Base-by-base conservation (phyloP, 1,284 basidiomycete species). In the Apiotrichum brassicae region DNA sequence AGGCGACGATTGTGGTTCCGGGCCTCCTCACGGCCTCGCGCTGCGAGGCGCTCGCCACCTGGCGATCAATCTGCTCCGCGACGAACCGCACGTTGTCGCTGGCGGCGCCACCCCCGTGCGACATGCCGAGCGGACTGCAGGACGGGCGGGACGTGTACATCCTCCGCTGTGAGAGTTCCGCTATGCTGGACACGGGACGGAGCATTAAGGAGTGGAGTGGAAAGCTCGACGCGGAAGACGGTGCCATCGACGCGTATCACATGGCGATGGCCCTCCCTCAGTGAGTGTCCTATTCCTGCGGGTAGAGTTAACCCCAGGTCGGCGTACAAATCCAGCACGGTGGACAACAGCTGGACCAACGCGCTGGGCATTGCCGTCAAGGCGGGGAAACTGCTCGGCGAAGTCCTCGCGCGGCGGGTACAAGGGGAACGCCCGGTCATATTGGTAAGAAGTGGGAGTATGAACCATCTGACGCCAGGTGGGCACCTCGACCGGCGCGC, bases 391-490 rank as follows among this genome's bases (percentile, higher is more conserved):
- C 63, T 81, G 9, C 70, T 81, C 1, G 78, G 79, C 7, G 77
- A 79, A 44, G 77, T 79, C 7, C 67, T 81, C 19, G 69, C 76
- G 35, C 76, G 78, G 51, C 67, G 75, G 23, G 75, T 79, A 0
- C 79, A 80, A 58, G 79, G 79, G 7, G 75, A 77, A 55, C 68
- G 79, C 1, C 79, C 79, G 0, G 76, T 77, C 3, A 63, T 76
- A 0, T 62, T 81, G 25, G 73, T 75, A 26, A 28, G 72, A 30
- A 30, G 28, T 30, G 28, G 28, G 8, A 9, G 9, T n/a, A n/a
- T n/a, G n/a, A 9, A 14, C 28, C 28, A 9, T 8, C 28, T 30
- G 28, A 30, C 28, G 14, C 9, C 54, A 76, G 75, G 73, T 80
- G 55, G 80, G 78, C 4, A 76, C 76, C 3, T 78, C 77, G 1